phyloP scores from a whole-genome alignment of 2,329 filamentous ascomycete genomes.

The Kalaharituber pfeilii region DNA sequence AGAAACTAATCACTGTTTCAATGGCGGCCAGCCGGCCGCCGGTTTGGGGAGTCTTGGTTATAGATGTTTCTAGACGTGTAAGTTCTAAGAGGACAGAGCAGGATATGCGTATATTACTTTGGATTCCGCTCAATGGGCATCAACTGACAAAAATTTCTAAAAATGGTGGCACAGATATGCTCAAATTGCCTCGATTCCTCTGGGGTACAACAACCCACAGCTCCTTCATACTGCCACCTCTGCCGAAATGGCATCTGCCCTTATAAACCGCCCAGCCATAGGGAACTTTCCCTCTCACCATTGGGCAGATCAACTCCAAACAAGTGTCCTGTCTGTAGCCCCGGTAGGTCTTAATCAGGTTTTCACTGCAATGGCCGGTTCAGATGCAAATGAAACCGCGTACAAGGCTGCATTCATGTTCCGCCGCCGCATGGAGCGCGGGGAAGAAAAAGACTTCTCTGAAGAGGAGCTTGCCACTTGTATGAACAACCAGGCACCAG shows the following conservation, averaged over 20 bases:
- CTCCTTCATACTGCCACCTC: slow-evolving; percentile 53
- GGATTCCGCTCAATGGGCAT: too few relatives aligned
- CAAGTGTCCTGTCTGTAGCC: slow-evolving; percentile 63
- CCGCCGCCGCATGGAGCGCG: slow-evolving; percentile 63
- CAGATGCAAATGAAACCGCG: slow-evolving; percentile 83
- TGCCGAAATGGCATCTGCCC: slow-evolving; percentile 58
- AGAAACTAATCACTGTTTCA: too few relatives aligned
- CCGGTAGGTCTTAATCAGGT: slow-evolving; percentile 74
- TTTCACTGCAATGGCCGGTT: slow-evolving; percentile 77
- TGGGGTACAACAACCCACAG: slow-evolving; percentile 79
- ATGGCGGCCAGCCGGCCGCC: too few relatives aligned
- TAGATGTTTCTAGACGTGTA: too few relatives aligned
- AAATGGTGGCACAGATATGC: slow-evolving; percentile 53
- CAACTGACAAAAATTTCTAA: too few relatives aligned
- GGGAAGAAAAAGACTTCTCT: slow-evolving; percentile 59
- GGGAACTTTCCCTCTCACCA: slow-evolving; percentile 80
- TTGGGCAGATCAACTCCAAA: slow-evolving; percentile 64
- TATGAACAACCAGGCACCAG: slow-evolving; percentile 70
- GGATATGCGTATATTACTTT: too few relatives aligned
- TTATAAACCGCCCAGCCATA: slow-evolving; percentile 78
- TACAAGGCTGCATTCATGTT: slow-evolving; percentile 96
- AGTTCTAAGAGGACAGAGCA: too few relatives aligned
- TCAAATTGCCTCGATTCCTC: slow-evolving; percentile 80
- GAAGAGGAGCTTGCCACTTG: slow-evolving; percentile 52
- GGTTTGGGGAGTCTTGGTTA: too few relatives aligned